Percentiles rank a stretch among this genome's conserved stretches.
phyloP scores from a whole-genome alignment of 2,329 filamentous ascomycete species.

The Aspergillus sp. region DNA sequence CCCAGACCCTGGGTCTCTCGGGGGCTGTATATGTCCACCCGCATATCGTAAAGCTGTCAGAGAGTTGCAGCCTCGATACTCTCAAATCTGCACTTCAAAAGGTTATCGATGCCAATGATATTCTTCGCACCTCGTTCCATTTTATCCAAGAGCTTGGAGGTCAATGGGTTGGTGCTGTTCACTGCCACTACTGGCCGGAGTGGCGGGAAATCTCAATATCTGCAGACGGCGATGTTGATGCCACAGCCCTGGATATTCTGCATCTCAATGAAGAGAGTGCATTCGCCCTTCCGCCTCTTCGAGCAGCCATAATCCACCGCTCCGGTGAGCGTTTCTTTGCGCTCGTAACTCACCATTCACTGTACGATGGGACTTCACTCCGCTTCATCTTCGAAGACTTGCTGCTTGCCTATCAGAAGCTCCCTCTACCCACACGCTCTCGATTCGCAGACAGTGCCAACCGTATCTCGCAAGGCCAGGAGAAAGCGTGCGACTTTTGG shows the following conservation, averaged over 20 bases:
- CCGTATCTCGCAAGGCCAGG: neutral
- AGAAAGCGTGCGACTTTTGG: neutral
- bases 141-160: neutral
- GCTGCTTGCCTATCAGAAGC: neutral
- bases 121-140: neutral
- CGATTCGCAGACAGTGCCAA: neutral
- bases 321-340: slow-evolving; percentile 4
- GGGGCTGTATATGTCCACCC: neutral
- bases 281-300: neutral
- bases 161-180: neutral
- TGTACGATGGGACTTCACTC: slow-evolving; percentile 16
- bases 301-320: neutral
- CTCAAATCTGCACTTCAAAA: neutral
- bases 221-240: neutral
- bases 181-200: neutral
- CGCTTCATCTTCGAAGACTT: slow-evolving; percentile 8
- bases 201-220: neutral
- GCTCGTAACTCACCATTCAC: slow-evolving; percentile 15
- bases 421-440: neutral
- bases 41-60: neutral
- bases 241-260: neutral
- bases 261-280: neutral
- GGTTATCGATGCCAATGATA: neutral
- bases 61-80: neutral
- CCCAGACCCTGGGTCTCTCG: neutral